Evolutionary conservation across 2,329 filamentous ascomycete species (phyloP).

Genomic region (Annulohypoxylon truncatum): DNA sequence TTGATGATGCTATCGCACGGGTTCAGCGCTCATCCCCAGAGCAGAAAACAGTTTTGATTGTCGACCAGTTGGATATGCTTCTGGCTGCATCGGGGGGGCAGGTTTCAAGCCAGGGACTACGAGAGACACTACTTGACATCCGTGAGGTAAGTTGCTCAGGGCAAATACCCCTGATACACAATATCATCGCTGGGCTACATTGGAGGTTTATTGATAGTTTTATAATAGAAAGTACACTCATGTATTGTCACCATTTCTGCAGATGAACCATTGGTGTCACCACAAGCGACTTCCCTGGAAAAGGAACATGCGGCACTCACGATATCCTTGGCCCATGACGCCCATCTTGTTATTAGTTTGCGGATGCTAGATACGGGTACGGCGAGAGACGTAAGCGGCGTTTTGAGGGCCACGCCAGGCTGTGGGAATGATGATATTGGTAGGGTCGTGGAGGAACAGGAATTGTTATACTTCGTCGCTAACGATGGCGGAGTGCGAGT

Average conservation of each 20-base stretch:
- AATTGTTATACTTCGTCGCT: constrained; percentile 84
- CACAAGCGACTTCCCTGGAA: constrained; percentile 73
- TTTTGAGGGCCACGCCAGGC: constrained; percentile 78
- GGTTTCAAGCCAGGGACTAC: constrained; percentile 59
- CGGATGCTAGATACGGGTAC: constrained; percentile 85
- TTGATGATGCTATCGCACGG: constrained; percentile 56
- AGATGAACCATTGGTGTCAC: constrained; percentile 75
- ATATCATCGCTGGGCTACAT: constrained; percentile 10
- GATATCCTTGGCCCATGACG: constrained; percentile 78
- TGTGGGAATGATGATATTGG: constrained; percentile 48
- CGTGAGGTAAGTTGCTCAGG: constrained; percentile 66
- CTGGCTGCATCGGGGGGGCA: constrained; percentile 67
- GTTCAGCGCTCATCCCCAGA: constrained; percentile 42
- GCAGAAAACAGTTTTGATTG: constrained; percentile 66
- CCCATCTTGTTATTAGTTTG: constrained; percentile 76
- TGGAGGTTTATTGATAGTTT: constrained; percentile 40
- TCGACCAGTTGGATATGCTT: constrained; percentile 74
- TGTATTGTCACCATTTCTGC: constrained; percentile 77
- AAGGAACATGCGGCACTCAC: constrained; percentile 77
- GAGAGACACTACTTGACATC: constrained; percentile 67
- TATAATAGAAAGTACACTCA: constrained; percentile 68
- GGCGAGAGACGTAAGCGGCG: constrained; percentile 91
- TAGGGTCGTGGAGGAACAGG: constrained; percentile 65
- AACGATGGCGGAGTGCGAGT: constrained; percentile 83
- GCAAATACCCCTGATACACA: constrained; percentile 2